phyloP scores from a whole-genome alignment of 305 asterid species.

The Ilex paraguariensis region DNA sequence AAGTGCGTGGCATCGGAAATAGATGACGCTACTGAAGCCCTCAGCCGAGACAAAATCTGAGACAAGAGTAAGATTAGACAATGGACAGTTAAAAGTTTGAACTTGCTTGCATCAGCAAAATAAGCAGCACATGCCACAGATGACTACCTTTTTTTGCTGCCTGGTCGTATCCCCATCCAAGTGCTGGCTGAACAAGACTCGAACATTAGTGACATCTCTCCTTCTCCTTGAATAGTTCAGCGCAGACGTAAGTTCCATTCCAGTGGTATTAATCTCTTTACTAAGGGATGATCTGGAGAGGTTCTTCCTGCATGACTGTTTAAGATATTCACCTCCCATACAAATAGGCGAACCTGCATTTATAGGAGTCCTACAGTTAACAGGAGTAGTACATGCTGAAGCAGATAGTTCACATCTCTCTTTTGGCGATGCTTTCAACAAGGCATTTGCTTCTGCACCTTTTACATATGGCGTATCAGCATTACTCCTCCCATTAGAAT shows the following conservation, averaged over 20 bases:
- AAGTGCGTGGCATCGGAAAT: constrained; percentile 92
- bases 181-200: constrained; percentile 92
- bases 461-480: constrained; percentile 20
- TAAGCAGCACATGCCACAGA: constrained; percentile 2
- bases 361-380: constrained; percentile 29
- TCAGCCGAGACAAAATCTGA: constrained; percentile 72
- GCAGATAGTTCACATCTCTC: constrained; percentile 14
- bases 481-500: constrained; percentile 24
- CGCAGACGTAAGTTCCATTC: constrained; percentile 24
- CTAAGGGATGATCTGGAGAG: constrained; percentile 38
- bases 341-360: constrained; percentile 69
- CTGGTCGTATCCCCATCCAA: constrained; percentile 64
- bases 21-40: constrained; percentile 62
- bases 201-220: constrained; percentile 58
- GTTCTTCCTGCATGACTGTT: constrained; percentile 65
- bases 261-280: constrained; percentile 42
- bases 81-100: constrained; percentile 7
- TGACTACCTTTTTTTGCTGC: constrained; percentile 75
- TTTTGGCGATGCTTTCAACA: constrained; percentile 38
- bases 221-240: constrained; percentile 61
- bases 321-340: constrained; percentile 89
- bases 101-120: constrained; percentile 5
- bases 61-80: constrained; percentile 6
- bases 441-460: constrained; percentile 24
- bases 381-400: constrained; percentile 49